Evolutionary conservation across 2,329 filamentous ascomycete species (phyloP), one percentile per base, ranked within the genome.

Genomic region (Chalara sp.): DNA sequence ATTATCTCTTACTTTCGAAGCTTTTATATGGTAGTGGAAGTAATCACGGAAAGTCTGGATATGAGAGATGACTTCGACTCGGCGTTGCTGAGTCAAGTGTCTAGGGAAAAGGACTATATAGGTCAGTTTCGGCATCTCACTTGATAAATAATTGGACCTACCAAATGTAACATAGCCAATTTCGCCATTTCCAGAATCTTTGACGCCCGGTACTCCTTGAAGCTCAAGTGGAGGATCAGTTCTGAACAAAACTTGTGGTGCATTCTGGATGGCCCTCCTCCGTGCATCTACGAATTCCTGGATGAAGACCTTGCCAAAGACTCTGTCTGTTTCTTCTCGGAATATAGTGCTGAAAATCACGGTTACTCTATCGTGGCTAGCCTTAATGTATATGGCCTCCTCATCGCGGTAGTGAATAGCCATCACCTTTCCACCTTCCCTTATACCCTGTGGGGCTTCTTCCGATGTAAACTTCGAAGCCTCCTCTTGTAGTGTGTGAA

Each of bases 11-110:
- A 83, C 81, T 78, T 99, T 99, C 56, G 91, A 96, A 32, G 93
- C 95, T 74, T 99, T 99, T 73, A 99, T 99, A 72, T 99, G 93
- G 70, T 99, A 99, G 71, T 99, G 93, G 78, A 99, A 99, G 72
- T 99, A 99, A 68, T 99, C 93, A 60, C 93, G 88, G 87, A 99
- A 99, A 11, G 93, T 99, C 73, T 99, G 95, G 63, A 99, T 97
- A 69, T 99, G 95, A 47, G 91, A 96, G 61, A 99, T 99, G 67
- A 95, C 91, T 59, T 96, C 91, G 54, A 88, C 86, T 74, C 95
- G 89, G 66, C 90, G 83, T 70, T 96, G 89, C 11, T 84, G 83
- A 11, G 90, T 92, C 58, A 99, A 77, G 70, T 99, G 95, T 58
- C 93, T 86, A 44, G 93, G 92, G 75, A 99, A 99, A 42, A 99